phyloP scores from a whole-genome alignment of 805 yeast genomes.

The Monosporozyma servazzii region DNA sequence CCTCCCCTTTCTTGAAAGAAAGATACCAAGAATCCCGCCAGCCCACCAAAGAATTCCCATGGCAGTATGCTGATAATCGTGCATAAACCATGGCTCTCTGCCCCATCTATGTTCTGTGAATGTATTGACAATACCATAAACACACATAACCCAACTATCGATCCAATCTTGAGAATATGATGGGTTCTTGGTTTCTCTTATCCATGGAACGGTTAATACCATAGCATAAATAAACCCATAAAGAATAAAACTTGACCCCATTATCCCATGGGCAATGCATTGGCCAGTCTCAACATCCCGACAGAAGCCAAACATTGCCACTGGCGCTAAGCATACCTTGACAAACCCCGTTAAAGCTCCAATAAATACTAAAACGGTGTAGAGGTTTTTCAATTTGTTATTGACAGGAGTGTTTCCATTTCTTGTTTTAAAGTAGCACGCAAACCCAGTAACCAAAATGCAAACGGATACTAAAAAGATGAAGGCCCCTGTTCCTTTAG shows the following conservation, averaged over 20 bases:
- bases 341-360: constrained; percentile 63
- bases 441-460: not conserved
- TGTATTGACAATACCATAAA: constrained; percentile 90
- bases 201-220: constrained; percentile 68
- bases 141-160: constrained; percentile 70
- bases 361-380: constrained; percentile 41
- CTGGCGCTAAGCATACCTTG: constrained; percentile 69
- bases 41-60: constrained; percentile 98
- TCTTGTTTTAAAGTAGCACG: constrained; percentile 34
- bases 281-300: constrained; percentile 80
- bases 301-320: constrained; percentile 82
- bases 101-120: constrained; percentile 98
- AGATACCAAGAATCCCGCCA: constrained; percentile 81
- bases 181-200: constrained; percentile 39
- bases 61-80: constrained; percentile 90
- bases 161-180: constrained; percentile 69
- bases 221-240: constrained; percentile 67
- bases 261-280: constrained; percentile 93
- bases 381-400: constrained; percentile 20
- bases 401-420: constrained; percentile 28
- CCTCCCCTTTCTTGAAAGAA: constrained; percentile 55
- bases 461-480: not conserved
- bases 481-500: constrained; percentile 48
- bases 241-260: constrained; percentile 81
- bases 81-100: constrained; percentile 75